These are phyloP conservation scores for Pythium sukuiense DNA, from an alignment of 352 stramenopile species.

Conservation along the genomic window DNA sequence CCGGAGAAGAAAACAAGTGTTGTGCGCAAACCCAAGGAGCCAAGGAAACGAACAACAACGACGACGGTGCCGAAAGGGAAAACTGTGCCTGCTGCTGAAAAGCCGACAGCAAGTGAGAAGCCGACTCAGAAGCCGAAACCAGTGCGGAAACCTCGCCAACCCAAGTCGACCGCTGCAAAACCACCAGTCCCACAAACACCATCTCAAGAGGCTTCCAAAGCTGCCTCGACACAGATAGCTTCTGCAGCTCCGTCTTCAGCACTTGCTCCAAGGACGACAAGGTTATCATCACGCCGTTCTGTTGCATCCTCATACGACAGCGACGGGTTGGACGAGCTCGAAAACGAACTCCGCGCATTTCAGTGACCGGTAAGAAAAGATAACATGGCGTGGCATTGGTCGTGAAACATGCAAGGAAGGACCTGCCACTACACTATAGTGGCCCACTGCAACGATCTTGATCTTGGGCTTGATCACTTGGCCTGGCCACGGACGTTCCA, in stretches of 20 bases:
- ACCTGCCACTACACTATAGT: background rate
- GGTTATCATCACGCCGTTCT: conserved; percentile 20
- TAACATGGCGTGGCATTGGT: background rate
- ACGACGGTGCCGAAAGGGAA: background rate
- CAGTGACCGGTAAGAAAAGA: background rate
- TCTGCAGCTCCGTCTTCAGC: background rate
- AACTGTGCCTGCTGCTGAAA: background rate
- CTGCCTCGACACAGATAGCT: background rate
- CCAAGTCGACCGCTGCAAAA: background rate
- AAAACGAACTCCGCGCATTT: conserved; percentile 39
- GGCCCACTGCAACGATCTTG: background rate
- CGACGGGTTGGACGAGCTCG: conserved; percentile 47
- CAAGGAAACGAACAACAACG: background rate
- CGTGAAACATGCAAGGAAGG: background rate
- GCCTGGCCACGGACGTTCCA: conserved; percentile 27
- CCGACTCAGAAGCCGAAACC: background rate
- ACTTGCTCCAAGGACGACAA: background rate
- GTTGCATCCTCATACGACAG: conserved; percentile 43
- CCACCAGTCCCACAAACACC: background rate
- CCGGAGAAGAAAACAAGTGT: background rate
- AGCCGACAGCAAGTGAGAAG: background rate
- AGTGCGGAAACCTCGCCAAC: conserved; percentile 3
- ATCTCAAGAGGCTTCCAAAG: background rate
- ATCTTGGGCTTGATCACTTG: conserved; percentile 10
- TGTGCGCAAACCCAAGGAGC: background rate